phyloP scores from a whole-genome alignment of 495 filamentous ascomycete genomes.

The Penicillium arizonense region DNA sequence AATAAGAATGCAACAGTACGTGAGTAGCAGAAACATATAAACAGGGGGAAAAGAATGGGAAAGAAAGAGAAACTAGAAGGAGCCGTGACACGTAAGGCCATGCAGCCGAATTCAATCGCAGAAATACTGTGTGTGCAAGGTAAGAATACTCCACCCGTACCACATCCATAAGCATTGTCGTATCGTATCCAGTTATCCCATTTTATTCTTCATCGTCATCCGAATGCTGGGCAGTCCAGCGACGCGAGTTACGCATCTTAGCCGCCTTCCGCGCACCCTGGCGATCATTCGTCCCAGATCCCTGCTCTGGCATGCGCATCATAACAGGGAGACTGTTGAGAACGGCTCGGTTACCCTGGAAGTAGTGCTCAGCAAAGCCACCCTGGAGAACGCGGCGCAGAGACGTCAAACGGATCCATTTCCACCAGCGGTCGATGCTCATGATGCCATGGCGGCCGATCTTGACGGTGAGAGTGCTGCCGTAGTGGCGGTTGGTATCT shows the following conservation, averaged over 20 bases:
- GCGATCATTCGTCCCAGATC: conserved; percentile 20
- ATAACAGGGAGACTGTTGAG: conserved; percentile 68
- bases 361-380: conserved; percentile 83
- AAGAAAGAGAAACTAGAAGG: background rate
- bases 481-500: conserved; percentile 71
- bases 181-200: background rate
- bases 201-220: conserved; percentile 21
- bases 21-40: background rate
- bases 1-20: no score
- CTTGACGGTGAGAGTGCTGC: conserved; percentile 73
- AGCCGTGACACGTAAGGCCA: background rate
- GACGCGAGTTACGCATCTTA: conserved; percentile 33
- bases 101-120: no score
- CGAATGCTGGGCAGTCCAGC: conserved; percentile 31
- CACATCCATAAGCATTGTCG: background rate
- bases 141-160: no score
- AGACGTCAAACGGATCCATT: conserved; percentile 72
- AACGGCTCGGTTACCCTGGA: conserved; percentile 75
- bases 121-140: no score
- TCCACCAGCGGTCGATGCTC: conserved; percentile 89
- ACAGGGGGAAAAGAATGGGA: background rate
- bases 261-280: conserved; percentile 33
- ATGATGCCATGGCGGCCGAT: conserved; percentile 71
- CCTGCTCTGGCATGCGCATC: conserved; percentile 28
- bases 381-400: conserved; percentile 75